phyloP scores from a whole-genome alignment of 2,329 filamentous ascomycete species.

The Diplocarpon mali region DNA sequence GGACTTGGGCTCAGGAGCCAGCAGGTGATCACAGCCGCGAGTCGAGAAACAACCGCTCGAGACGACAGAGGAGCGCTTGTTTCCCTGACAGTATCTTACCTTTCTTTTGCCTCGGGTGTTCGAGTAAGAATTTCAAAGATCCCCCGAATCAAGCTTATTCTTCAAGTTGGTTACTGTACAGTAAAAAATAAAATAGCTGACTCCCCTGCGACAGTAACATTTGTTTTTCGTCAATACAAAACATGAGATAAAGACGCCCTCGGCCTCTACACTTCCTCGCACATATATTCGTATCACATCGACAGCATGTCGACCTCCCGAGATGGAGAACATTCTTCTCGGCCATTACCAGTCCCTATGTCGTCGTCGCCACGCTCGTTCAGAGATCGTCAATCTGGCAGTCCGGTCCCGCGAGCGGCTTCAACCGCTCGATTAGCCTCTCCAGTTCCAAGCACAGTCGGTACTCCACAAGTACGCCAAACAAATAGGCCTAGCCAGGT shows the following conservation, averaged over 20 bases:
- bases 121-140: no score
- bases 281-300: neutral
- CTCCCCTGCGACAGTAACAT: neutral
- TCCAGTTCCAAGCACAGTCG: conserved; percentile 36
- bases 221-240: conserved; percentile 2
- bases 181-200: conserved; percentile 6
- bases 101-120: no score
- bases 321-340: conserved; percentile 20
- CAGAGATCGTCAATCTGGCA: conserved; percentile 26
- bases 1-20: neutral
- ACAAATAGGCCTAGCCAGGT: conserved; percentile 36
- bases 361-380: conserved; percentile 39
- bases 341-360: conserved; percentile 31
- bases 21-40: neutral
- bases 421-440: conserved; percentile 51
- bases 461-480: conserved; percentile 38
- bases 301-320: conserved; percentile 27
- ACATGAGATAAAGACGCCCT: conserved; percentile 12
- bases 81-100: no score
- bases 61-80: neutral
- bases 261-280: conserved; percentile 1
- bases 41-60: neutral
- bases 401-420: conserved; percentile 46
- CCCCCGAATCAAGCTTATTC: no score
- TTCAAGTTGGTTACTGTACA: no score